A percentile compares a stretch with the other conserved stretches of the same genome.
Conservation (phyloP, 2,329 filamentous ascomycete genomes). For the Cladosporium sphaerospermum region DNA sequence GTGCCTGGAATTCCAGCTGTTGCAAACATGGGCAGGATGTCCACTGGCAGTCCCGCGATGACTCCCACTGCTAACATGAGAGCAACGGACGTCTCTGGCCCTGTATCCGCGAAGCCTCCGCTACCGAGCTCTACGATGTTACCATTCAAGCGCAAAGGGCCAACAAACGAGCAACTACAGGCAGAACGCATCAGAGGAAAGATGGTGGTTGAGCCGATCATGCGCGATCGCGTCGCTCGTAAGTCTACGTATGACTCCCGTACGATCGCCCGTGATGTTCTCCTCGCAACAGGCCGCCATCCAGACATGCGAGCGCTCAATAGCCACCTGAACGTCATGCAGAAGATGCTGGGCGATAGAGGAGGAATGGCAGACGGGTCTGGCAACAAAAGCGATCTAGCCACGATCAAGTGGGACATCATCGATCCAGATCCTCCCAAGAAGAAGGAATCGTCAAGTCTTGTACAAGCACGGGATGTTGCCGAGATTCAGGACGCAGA, state of each 20-base stretch:
- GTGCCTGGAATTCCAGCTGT: not conserved
- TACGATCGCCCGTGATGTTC: slow-evolving; percentile 58
- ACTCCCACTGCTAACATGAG: not conserved
- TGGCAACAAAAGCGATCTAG: slow-evolving; percentile 42
- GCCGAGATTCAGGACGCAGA: slow-evolving; percentile 25
- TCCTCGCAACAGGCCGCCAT: slow-evolving; percentile 57
- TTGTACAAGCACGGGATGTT: slow-evolving; percentile 10
- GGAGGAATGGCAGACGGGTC: slow-evolving; percentile 35
- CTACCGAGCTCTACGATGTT: not conserved
- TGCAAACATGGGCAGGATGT: not conserved
- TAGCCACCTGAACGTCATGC: slow-evolving; percentile 45
- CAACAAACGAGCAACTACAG: slow-evolving; percentile 24
- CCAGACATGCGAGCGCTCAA: slow-evolving; percentile 55
- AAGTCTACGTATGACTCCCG: slow-evolving; percentile 52
- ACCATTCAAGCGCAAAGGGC: slow-evolving; percentile 20
- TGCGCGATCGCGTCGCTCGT: slow-evolving; percentile 40
- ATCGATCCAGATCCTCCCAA: slow-evolving; percentile 49
- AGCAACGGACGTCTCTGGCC: not conserved
- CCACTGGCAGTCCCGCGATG: slow-evolving; percentile 4
- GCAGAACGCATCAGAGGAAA: slow-evolving; percentile 27
- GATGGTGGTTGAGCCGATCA: slow-evolving; percentile 40
- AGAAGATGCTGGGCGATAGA: slow-evolving; percentile 33
- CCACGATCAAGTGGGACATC: slow-evolving; percentile 56
- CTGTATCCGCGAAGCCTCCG: not conserved
- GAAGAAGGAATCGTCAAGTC: slow-evolving; percentile 12